These are phyloP conservation scores for Millerozyma miso DNA, from an alignment of 805 yeast species.

Conservation along the genomic window DNA sequence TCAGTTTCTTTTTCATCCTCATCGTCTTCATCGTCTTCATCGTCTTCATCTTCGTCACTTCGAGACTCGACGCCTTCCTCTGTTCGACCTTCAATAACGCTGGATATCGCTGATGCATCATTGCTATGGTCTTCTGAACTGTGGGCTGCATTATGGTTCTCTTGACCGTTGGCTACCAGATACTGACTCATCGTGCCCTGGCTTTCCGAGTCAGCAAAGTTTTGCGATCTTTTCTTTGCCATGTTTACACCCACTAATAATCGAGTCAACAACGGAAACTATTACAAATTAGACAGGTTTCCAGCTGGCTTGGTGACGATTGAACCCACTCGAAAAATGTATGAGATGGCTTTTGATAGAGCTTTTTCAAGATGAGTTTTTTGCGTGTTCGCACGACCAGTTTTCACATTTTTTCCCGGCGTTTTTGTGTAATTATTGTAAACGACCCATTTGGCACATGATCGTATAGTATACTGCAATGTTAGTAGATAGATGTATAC, in stretches of 20 bases:
- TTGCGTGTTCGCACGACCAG: slow-evolving; percentile 2
- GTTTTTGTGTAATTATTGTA: not conserved
- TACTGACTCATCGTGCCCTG: not conserved
- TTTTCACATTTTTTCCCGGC: not conserved
- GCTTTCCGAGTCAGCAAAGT: not conserved
- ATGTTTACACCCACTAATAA: not conserved
- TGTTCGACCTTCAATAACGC: too few species aligned
- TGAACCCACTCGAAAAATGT: not conserved
- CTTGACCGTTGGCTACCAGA: not conserved
- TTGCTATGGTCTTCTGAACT: too few species aligned
- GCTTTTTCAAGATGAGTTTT: slow-evolving; percentile 6
- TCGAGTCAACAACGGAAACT: not conserved
- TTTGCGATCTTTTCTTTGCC: not conserved
- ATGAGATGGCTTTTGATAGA: not conserved
- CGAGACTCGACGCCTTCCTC: too few species aligned
- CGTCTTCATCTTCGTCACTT: not conserved
- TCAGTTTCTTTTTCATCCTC: slow-evolving; percentile 15
- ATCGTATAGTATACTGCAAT: not conserved
- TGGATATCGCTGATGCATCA: too few species aligned
- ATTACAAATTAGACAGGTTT: not conserved
- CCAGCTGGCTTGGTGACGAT: not conserved
- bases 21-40: slow-evolving; percentile 1
- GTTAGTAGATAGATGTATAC: not conserved
- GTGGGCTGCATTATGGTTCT: too few species aligned
- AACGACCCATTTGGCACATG: not conserved